A percentile compares a stretch with the other conserved stretches of the same genome.
Evolutionary conservation across 306 rosid genomes (phyloP).

Genomic region (Hippophae gyantsensis): DNA sequence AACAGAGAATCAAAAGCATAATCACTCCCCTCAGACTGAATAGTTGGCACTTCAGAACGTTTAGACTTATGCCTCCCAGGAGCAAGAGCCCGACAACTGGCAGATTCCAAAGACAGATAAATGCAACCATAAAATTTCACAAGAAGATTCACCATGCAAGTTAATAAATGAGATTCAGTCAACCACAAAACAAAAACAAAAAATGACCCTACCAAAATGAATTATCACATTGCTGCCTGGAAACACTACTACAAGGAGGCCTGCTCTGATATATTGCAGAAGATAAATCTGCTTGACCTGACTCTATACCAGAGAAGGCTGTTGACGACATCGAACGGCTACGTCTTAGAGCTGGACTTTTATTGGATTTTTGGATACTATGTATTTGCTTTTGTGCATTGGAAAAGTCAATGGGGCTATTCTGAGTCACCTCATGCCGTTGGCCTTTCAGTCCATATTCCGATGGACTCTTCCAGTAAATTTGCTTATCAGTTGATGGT

Average conservation of each 20-base stretch:
- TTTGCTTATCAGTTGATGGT: conserved; percentile 34
- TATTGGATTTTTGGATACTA: conserved; percentile 36
- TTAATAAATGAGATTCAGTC: conserved; percentile 6
- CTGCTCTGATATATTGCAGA: conserved; percentile 44
- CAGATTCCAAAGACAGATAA: conserved; percentile 15
- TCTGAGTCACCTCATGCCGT: conserved; percentile 25
- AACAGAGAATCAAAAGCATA: conserved; percentile 52
- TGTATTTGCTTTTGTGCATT: conserved; percentile 48
- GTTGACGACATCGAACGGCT: conserved; percentile 82
- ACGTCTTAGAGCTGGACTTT: conserved; percentile 60
- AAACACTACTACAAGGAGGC: conserved; percentile 60
- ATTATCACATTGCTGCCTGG: conserved; percentile 42
- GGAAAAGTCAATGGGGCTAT: conserved; percentile 40
- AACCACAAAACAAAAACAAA: conserved; percentile 8
- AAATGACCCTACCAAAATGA: conserved; percentile 54
- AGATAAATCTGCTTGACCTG: conserved; percentile 20
- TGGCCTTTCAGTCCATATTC: conserved; percentile 36
- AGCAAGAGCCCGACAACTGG: conserved; percentile 39
- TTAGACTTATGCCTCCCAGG: conserved; percentile 41
- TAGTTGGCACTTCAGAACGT: conserved; percentile 30
- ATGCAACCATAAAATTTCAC: neutral
- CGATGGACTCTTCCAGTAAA: conserved; percentile 40
- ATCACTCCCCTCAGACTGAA: conserved; percentile 33
- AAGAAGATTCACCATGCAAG: neutral
- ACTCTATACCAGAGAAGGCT: conserved; percentile 40